Evolutionary conservation across 352 stramenopile genomes (phyloP), one percentile per base, ranked within the genome.

Genomic region (Pelagophyceae sp.): DNA sequence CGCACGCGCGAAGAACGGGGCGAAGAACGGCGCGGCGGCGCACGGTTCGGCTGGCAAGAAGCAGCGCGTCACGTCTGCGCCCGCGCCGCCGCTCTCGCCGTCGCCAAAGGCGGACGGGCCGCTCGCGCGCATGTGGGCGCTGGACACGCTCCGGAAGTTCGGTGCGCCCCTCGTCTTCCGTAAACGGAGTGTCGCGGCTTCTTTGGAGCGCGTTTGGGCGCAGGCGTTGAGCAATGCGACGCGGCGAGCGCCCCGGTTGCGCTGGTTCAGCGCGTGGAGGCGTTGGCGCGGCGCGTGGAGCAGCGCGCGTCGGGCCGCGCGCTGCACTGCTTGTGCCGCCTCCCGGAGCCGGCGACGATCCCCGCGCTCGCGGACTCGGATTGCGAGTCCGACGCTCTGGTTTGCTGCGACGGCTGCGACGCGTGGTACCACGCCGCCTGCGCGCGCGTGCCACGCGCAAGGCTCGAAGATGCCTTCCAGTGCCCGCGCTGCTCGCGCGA

Each of bases 291-390:
- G 15, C 33, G 67, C 11, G 15, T 1, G 17, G 37, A 50, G 2
- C 17, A 50, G 38, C 33, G 67, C 11, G 19, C 33, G 25, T 23
- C 23, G 2, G 29, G 0, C 20, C 5, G 17, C 1, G 67, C 31
- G 2, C 67, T 74, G 2, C 67, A 74, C 67, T 74, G 67, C 67
- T 33, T 74, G 17, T 74, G 67, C 38, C 67, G 67, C 27, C 38
- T 74, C 17, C 67, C 67, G 15, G 67, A 74, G 67, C 1, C 33
- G 31, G 1, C 33, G 1, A 11, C 67, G 33, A n/a, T 27, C 20
- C 17, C 27, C 35, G 2, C 2, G 20, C 11, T 2, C 2, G 35
- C 11, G 33, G 25, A 31, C 38, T 11, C 1, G 1, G 67, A 51
- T n/a, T 23, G 37, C 2, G 67, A 51, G 3, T 5, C 67, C 11